Evolutionary conservation across 2,329 filamentous ascomycete genomes (phyloP), one percentile per base, ranked within the genome.

Genomic region (Orbilia blumenaviensis): DNA sequence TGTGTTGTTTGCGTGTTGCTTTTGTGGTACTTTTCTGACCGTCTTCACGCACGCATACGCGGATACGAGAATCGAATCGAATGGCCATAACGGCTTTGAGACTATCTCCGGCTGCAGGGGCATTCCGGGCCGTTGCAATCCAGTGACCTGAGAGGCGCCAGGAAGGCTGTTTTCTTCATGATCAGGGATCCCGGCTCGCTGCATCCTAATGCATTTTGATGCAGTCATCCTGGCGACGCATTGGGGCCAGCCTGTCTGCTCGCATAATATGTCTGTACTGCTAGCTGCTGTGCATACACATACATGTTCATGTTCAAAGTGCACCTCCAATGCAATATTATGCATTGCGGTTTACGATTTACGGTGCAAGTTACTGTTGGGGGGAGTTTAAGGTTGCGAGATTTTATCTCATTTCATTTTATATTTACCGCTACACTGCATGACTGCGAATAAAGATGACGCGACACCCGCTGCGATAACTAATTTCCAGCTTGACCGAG

Each of bases 81-180:
- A 36, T 38, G 32, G 16, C 29, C 16, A 12, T 21, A n/a, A 23
- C 50, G 29, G 52, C 16, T 32, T 56, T 56, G 18, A 32, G 14
- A 23, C 25, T 32, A 56, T 56, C 29, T 38, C 52, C 52, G 56
- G 38, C 56, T 54, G 66, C 56, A 71, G 66, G 66, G 66, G 66
- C 32, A 64, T 32, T 27, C 16, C 67, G 58, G 56, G 44, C 66
- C 56, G 67, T 64, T 66, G 60, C 41, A 66, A 66, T 72, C 67
- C 32, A 72, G 67, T 66, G 67, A 72, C 60, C 60, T 58, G 58
- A 60, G 50, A 64, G 67, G 67, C 67, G 60, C 67, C 60, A 72
- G 67, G 60, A 72, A 66, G 67, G 67, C 67, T 72, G 50, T 48
- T 44, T 66, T 34, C 29, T 44, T 32, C 16, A 54, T 23, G 56